Evolutionary conservation across 2,329 filamentous ascomycete genomes (phyloP).

Genomic region (Golovinomyces cichoracearum): DNA sequence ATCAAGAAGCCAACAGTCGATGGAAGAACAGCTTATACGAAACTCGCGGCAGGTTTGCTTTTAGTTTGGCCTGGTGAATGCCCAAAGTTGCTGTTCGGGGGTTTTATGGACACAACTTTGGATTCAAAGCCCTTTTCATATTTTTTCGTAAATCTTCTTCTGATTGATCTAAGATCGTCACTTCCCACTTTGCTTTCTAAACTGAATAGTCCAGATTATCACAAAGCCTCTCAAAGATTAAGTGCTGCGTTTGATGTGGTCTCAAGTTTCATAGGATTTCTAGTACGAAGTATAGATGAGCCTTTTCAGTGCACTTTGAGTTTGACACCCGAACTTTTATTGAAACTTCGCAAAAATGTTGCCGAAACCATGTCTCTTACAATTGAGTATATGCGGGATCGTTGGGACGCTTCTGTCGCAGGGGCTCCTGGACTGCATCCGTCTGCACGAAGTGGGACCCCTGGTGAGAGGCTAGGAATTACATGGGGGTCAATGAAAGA

Average conservation of each 20-base stretch:
- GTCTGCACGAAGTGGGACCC: constrained; percentile 22
- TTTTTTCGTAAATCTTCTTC: constrained; percentile 35
- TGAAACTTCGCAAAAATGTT: constrained; percentile 33
- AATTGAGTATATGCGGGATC: constrained; percentile 39
- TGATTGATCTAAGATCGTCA: constrained; percentile 38
- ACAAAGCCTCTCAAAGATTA: constrained; percentile 24
- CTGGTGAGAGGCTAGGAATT: constrained; percentile 23
- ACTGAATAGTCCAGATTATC: constrained; percentile 29
- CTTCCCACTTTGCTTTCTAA: constrained; percentile 32
- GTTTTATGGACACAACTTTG: constrained; percentile 10
- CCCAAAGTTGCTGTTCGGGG: constrained; percentile 26
- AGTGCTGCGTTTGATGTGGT: constrained; percentile 36
- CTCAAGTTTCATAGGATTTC: constrained; percentile 30
- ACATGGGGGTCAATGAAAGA: constrained; percentile 30
- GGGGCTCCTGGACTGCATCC: constrained; percentile 35
- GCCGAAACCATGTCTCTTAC: constrained; percentile 36
- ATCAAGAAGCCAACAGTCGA: constrained; percentile 27
- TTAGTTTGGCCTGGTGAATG: constrained; percentile 25
- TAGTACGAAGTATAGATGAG: constrained; percentile 27
- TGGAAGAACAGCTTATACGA: constrained; percentile 32
- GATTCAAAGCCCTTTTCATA: constrained; percentile 31
- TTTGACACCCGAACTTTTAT: constrained; percentile 30
- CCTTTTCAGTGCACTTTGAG: constrained; percentile 16
- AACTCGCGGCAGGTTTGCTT: constrained; percentile 30
- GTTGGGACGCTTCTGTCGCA: constrained; percentile 41